Percentiles rank a stretch among this genome's conserved stretches.
Conservation (phyloP, 495 filamentous ascomycete species). For the Cercophora newfieldiana region DNA sequence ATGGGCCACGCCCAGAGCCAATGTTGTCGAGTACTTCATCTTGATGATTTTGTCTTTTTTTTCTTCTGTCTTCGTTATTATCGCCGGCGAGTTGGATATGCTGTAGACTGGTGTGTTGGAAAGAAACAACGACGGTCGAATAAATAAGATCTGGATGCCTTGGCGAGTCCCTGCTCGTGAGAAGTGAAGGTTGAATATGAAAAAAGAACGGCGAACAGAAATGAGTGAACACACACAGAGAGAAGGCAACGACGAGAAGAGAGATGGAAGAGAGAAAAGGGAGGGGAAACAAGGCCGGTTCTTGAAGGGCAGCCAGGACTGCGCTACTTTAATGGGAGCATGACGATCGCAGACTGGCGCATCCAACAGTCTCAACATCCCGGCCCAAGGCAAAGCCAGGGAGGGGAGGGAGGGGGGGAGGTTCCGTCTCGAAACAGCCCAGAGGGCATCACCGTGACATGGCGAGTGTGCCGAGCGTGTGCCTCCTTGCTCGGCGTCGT, state of each 20-base stretch:
- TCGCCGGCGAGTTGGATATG: constrained; percentile 2
- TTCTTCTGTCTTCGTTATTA: constrained; percentile 16
- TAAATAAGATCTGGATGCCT: constrained; percentile 23
- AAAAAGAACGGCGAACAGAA: constrained; percentile 40
- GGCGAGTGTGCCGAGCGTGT: constrained; percentile 23
- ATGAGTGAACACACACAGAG: constrained; percentile 33
- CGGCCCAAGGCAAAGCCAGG: too few relatives aligned
- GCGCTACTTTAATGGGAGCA: constrained; percentile 54
- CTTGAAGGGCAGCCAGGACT: constrained; percentile 23
- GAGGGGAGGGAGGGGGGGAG: constrained; percentile 18
- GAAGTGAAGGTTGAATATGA: constrained; percentile 33
- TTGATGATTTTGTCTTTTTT: constrained; percentile 35
- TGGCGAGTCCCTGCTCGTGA: constrained; percentile 59
- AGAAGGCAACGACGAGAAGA: constrained; percentile 26
- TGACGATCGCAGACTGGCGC: constrained; percentile 41
- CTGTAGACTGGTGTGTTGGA: background rate
- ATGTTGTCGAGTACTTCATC: constrained; percentile 56
- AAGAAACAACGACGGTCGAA: constrained; percentile 10
- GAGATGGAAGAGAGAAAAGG: constrained; percentile 20
- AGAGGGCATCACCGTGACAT: constrained; percentile 30
- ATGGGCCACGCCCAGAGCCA: constrained; percentile 50
- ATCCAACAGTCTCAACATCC: constrained; percentile 16
- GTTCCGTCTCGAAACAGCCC: constrained; percentile 48
- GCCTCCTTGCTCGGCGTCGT: constrained; percentile 21
- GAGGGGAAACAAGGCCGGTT: constrained; percentile 31